Conservation (phyloP, 805 yeast genomes). For the Starmerella sp. region DNA sequence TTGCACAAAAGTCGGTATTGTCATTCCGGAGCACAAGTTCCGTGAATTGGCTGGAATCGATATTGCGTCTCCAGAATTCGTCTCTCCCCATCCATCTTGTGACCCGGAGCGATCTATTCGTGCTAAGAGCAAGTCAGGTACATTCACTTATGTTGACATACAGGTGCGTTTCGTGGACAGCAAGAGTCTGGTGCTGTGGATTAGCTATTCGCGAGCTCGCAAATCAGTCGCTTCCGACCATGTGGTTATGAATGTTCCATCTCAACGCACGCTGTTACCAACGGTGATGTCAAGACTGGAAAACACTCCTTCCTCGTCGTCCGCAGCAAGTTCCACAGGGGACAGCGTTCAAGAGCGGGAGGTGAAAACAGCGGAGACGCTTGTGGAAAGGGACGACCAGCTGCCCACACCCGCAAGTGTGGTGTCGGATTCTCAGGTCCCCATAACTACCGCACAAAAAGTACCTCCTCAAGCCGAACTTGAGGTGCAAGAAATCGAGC, state of each 20-base stretch:
- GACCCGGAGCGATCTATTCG: slow-evolving; percentile 21
- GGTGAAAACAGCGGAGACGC: not conserved
- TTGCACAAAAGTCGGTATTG: slow-evolving; percentile 48
- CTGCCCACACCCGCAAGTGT: not conserved
- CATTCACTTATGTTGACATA: slow-evolving; percentile 50
- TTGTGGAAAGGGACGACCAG: not conserved
- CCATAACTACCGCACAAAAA: too few species aligned
- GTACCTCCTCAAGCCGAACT: too few species aligned
- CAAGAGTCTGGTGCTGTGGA: slow-evolving; percentile 62
- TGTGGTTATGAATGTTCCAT: not conserved
- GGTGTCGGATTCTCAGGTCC: too few species aligned
- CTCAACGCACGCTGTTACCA: slow-evolving; percentile 12
- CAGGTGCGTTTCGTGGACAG: slow-evolving; percentile 62
- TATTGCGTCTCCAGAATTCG: slow-evolving; percentile 16
- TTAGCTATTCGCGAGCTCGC: slow-evolving; percentile 54
- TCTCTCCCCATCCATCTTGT: slow-evolving; percentile 29
- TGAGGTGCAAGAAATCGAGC: too few species aligned
- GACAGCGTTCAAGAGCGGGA: not conserved
- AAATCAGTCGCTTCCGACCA: not conserved
- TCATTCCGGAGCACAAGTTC: slow-evolving; percentile 84
- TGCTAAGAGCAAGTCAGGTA: slow-evolving; percentile 64
- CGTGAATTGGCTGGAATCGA: slow-evolving; percentile 38
- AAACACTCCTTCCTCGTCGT: not conserved
- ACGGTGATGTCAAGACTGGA: not conserved
- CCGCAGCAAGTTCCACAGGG: not conserved